Conservation (phyloP, 768 basidiomycete species). For the Tephrocybe sp. region DNA sequence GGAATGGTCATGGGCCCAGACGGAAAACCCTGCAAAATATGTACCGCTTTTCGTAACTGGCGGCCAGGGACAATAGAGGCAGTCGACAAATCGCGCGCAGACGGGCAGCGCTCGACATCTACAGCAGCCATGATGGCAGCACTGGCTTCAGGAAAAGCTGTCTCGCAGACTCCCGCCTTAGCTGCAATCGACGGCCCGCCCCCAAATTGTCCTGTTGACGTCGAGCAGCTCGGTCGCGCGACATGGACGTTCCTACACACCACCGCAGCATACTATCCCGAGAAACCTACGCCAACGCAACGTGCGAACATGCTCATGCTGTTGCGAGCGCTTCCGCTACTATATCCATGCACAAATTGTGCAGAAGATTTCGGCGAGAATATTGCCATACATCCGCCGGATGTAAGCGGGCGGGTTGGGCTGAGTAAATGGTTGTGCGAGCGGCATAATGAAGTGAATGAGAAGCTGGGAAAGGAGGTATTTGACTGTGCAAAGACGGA, state of each 20-base stretch:
- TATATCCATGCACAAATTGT: slow-evolving; percentile 91
- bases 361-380: slow-evolving; percentile 79
- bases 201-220: slow-evolving; percentile 84
- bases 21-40: slow-evolving; percentile 94
- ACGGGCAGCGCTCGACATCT: slow-evolving; percentile 16
- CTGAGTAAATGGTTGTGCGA: slow-evolving; percentile 89
- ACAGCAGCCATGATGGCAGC: slow-evolving; percentile 28
- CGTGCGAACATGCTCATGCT: slow-evolving; percentile 84
- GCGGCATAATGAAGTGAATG: slow-evolving; percentile 92
- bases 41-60: slow-evolving; percentile 79
- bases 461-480: slow-evolving; percentile 74
- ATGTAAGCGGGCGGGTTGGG: slow-evolving; percentile 67
- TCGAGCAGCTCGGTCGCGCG: slow-evolving; percentile 84
- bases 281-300: slow-evolving; percentile 71
- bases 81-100: slow-evolving; percentile 21
- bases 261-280: slow-evolving; percentile 93
- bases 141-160: slow-evolving; percentile 20
- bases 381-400: slow-evolving; percentile 67
- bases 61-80: slow-evolving; percentile 41
- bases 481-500: slow-evolving; percentile 86
- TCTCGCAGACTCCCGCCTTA: slow-evolving; percentile 15
- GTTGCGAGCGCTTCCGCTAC: slow-evolving; percentile 69
- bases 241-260: slow-evolving; percentile 98
- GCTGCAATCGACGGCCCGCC: slow-evolving; percentile 41
- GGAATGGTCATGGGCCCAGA: slow-evolving; percentile 90